Conservation (phyloP, 1,284 basidiomycete genomes). For the Polyporus tsugae region DNA sequence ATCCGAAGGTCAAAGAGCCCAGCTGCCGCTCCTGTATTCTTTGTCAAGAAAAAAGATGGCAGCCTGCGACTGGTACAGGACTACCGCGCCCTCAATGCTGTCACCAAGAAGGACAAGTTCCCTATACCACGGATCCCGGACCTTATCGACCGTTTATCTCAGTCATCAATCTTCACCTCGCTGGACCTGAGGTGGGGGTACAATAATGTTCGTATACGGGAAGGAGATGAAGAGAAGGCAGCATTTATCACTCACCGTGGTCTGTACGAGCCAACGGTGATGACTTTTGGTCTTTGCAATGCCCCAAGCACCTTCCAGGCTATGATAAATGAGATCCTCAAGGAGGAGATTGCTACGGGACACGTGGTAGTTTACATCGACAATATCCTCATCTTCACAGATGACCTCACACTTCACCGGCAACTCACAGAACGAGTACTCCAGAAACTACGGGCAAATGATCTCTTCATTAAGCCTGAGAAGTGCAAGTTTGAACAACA, state of each 20-base stretch:
- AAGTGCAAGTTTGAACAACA: conserved; percentile 47
- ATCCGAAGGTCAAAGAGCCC: conserved; percentile 23
- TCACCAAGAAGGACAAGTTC: conserved; percentile 38
- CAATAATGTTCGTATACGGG: conserved; percentile 17
- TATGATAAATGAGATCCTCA: conserved; percentile 18
- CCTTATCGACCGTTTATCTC: conserved; percentile 10
- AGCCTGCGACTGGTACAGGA: conserved; percentile 30
- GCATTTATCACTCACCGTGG: conserved; percentile 24
- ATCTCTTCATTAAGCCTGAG: conserved; percentile 42
- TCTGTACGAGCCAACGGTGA: conserved; percentile 41
- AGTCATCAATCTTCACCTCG: conserved; percentile 13
- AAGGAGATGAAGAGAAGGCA: conserved; percentile 31
- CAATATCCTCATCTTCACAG: conserved; percentile 19
- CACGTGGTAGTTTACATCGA: conserved; percentile 17
- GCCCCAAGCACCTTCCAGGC: conserved; percentile 40
- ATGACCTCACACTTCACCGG: conserved; percentile 17
- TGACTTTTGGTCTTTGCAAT: conserved; percentile 44
- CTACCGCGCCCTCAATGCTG: conserved; percentile 36
- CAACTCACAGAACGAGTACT: conserved; percentile 40
- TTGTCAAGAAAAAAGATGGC: conserved; percentile 51
- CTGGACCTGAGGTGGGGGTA: conserved; percentile 21
- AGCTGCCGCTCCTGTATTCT: conserved; percentile 44
- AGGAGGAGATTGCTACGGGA: conserved; percentile 12
- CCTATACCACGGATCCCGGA: conserved; percentile 15
- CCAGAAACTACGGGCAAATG: conserved; percentile 36